Percentiles rank a stretch among this genome's conserved stretches.
phyloP scores from a whole-genome alignment of 2,329 filamentous ascomycete genomes.

The Zymoseptoria pseudotritici region DNA sequence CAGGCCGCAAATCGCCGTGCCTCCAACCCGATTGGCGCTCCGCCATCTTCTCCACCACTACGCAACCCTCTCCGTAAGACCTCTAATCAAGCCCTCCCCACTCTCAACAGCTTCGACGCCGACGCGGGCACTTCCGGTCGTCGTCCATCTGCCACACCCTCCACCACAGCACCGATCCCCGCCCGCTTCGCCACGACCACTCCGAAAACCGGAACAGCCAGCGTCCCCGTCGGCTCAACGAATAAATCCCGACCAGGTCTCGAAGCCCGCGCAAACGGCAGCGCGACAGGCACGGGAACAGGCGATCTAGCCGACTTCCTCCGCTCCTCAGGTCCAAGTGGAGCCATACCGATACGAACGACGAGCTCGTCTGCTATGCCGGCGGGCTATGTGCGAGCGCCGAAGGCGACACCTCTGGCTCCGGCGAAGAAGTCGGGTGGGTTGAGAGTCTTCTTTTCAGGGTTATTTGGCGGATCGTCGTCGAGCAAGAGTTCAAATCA shows the following conservation, averaged over 20 bases:
- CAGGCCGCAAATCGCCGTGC: not conserved
- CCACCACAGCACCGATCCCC: conserved; percentile 1
- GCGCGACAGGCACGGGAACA: conserved; percentile 4
- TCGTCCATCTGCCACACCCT: not conserved
- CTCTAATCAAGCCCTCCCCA: conserved; percentile 5
- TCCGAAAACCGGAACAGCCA: conserved; percentile 6
- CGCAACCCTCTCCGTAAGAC: conserved; percentile 1
- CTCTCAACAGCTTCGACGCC: conserved; percentile 11
- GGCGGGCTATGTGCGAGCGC: not conserved
- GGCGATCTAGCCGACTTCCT: conserved; percentile 16
- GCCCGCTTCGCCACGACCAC: not conserved
- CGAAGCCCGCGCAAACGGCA: conserved; percentile 6
- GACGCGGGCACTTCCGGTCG: conserved; percentile 13
- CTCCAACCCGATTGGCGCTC: not conserved
- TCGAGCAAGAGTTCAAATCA: not conserved
- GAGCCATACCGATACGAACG: not conserved
- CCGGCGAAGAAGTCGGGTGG: not conserved
- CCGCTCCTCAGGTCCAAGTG: conserved; percentile 7
- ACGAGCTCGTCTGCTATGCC: not conserved
- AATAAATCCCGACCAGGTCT: conserved; percentile 8
- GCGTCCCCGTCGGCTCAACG: conserved; percentile 11
- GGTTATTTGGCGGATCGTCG: not conserved
- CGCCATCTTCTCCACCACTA: not conserved
- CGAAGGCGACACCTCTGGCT: not conserved
- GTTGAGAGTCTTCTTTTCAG: not conserved